These are phyloP conservation scores for Colletotrichum gigasporum DNA, from an alignment of 2,329 filamentous ascomycete species.

Conservation along the genomic window DNA sequence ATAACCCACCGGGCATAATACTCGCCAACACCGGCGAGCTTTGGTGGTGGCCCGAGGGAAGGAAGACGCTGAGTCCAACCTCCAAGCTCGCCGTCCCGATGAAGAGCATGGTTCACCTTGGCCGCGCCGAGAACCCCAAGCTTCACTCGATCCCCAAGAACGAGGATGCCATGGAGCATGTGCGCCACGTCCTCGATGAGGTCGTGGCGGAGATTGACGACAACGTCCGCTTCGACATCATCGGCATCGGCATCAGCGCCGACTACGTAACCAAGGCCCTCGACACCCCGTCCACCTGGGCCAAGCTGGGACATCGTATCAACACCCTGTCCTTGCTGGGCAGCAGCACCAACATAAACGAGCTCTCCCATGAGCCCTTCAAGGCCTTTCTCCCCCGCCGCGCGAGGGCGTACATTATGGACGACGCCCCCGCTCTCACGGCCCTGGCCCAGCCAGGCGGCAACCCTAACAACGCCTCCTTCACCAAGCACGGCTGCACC, in stretches of 20 bases:
- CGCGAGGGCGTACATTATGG: slow-evolving; percentile 69
- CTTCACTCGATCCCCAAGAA: slow-evolving; percentile 73
- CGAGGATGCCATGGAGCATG: slow-evolving; percentile 65
- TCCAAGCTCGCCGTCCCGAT: slow-evolving; percentile 69
- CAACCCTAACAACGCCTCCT: slow-evolving; percentile 49
- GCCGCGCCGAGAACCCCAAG: slow-evolving; percentile 58
- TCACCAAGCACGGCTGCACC: slow-evolving; percentile 67
- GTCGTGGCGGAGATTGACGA: slow-evolving; percentile 61
- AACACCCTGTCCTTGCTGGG: slow-evolving; percentile 61
- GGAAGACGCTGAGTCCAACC: slow-evolving; percentile 66
- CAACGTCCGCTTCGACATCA: slow-evolving; percentile 72
- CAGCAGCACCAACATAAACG: slow-evolving; percentile 49
- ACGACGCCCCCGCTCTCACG: slow-evolving; percentile 58
- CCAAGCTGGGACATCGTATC: slow-evolving; percentile 51
- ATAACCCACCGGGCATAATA: slow-evolving; percentile 73
- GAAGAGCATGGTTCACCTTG: slow-evolving; percentile 68
- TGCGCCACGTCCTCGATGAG: slow-evolving; percentile 72
- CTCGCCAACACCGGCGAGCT: slow-evolving; percentile 83
- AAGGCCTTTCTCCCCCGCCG: slow-evolving; percentile 63
- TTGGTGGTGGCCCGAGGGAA: slow-evolving; percentile 75
- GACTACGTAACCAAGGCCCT: slow-evolving; percentile 68
- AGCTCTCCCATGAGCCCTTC: slow-evolving; percentile 55
- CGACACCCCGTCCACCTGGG: slow-evolving; percentile 62
- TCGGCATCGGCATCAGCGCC: slow-evolving; percentile 76
- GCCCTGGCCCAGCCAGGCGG: slow-evolving; percentile 57